phyloP scores from a whole-genome alignment of 192 early-diverging fungal genomes.

The Diversispora epigaea region DNA sequence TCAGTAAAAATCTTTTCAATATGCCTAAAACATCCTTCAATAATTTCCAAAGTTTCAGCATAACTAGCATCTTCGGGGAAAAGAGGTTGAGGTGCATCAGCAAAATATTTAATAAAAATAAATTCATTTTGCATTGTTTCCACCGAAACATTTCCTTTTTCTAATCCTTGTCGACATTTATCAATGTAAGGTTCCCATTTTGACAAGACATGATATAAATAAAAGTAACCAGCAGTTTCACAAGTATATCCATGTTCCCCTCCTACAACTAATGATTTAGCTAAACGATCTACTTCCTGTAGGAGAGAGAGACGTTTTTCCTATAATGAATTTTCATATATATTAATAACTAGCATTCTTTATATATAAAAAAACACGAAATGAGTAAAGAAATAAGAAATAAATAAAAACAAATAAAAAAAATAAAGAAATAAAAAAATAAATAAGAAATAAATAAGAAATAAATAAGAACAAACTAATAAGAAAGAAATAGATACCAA shows the following conservation, averaged over 20 bases:
- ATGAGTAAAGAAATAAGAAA: neutral
- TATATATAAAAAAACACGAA: neutral
- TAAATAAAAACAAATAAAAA: neutral
- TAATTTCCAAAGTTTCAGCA: slow-evolving; percentile 61
- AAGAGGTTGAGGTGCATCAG: slow-evolving; percentile 66
- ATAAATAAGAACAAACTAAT: neutral
- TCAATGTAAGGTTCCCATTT: slow-evolving; percentile 72
- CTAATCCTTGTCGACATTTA: slow-evolving; percentile 33
- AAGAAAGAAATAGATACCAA: slow-evolving; percentile 38
- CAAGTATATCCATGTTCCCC: slow-evolving; percentile 92
- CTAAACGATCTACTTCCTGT: slow-evolving; percentile 72
- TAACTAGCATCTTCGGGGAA: slow-evolving; percentile 53
- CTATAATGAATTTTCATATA: neutral
- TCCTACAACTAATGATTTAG: slow-evolving; percentile 68
- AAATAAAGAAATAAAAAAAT: neutral
- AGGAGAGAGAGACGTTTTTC: slow-evolving; percentile 77
- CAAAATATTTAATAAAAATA: slow-evolving; percentile 83
- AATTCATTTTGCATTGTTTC: slow-evolving; percentile 56
- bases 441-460: neutral
- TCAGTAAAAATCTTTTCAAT: slow-evolving; percentile 81
- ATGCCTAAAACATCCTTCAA: slow-evolving; percentile 79
- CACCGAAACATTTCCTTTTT: slow-evolving; percentile 23
- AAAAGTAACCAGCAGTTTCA: slow-evolving; percentile 92
- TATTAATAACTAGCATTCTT: neutral
- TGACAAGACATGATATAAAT: slow-evolving; percentile 68